phyloP scores from a whole-genome alignment of 176 grass and related monocot genomes.

The Panicum miliaceum region DNA sequence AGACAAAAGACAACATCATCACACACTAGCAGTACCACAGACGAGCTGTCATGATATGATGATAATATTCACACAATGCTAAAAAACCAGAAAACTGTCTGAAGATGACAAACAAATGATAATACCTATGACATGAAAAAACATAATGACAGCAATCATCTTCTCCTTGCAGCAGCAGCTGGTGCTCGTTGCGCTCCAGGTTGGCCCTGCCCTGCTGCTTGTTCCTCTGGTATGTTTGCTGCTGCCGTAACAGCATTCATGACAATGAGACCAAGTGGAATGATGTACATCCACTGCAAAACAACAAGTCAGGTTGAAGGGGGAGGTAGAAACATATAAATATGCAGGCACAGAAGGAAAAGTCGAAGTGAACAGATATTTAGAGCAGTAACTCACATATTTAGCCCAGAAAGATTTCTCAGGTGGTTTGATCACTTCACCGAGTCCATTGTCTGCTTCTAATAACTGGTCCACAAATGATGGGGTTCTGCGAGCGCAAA shows the following conservation, averaged over 20 bases:
- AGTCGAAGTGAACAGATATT: slow-evolving; percentile 10
- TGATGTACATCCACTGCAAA: slow-evolving; percentile 99
- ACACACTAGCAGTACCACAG: neutral
- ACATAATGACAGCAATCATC: slow-evolving; percentile 58
- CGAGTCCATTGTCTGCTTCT: slow-evolving; percentile 62
- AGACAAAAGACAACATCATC: neutral
- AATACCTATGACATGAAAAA: slow-evolving; percentile 44
- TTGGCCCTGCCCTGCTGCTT: slow-evolving; percentile 66
- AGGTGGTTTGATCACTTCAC: slow-evolving; percentile 81
- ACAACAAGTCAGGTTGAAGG: slow-evolving; percentile 35
- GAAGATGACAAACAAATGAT: neutral
- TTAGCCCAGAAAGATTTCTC: slow-evolving; percentile 99
- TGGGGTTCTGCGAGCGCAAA: slow-evolving; percentile 73
- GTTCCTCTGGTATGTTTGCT: slow-evolving; percentile 77
- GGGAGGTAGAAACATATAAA: neutral
- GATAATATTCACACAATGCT: neutral
- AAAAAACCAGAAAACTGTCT: neutral
- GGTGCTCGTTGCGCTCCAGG: slow-evolving; percentile 65
- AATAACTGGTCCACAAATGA: slow-evolving; percentile 86
- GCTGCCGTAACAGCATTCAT: slow-evolving; percentile 95
- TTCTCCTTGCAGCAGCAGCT: slow-evolving; percentile 72
- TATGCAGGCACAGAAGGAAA: neutral
- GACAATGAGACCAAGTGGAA: slow-evolving; percentile 90
- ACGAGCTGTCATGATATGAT: neutral
- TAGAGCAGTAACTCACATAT: slow-evolving; percentile 75